Percentiles rank a stretch among this genome's conserved stretches.
Conservation (phyloP, 2,329 filamentous ascomycete species). For the Fusarium robinianum region DNA sequence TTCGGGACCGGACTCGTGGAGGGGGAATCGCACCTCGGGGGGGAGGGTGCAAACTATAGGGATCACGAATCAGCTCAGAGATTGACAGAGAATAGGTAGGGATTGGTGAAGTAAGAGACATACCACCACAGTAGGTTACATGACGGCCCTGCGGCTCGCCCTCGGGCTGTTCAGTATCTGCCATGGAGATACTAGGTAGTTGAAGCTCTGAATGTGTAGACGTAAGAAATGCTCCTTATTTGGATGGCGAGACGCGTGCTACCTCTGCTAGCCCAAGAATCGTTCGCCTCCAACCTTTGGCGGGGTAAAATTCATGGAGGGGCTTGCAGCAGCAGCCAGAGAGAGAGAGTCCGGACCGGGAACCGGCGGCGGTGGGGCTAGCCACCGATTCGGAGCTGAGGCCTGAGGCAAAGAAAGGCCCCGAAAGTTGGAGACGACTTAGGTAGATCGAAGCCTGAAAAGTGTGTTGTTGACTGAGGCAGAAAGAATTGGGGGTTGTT, state of each 20-base stretch:
- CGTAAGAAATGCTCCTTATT: constrained; percentile 26
- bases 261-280: constrained; percentile 21
- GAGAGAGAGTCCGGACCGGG: constrained; percentile 5
- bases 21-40: constrained; percentile 58
- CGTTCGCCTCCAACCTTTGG: constrained; percentile 33
- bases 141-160: constrained; percentile 56
- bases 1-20: constrained; percentile 9
- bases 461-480: constrained; percentile 11
- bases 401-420: no score
- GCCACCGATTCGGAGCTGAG: no score
- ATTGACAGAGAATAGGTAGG: constrained; percentile 21
- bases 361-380: constrained; percentile 11
- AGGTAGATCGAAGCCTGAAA: no score
- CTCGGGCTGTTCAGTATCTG: constrained; percentile 56
- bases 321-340: constrained; percentile 25
- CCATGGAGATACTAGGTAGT: constrained; percentile 48
- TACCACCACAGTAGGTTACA: constrained; percentile 64
- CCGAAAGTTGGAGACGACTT: no score
- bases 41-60: constrained; percentile 67
- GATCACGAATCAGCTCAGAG: constrained; percentile 12
- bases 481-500: constrained; percentile 1
- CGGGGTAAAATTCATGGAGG: constrained; percentile 45
- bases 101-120: constrained; percentile 35
- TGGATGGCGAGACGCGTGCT: constrained; percentile 38
- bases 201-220: constrained; percentile 23